Evolutionary conservation across 225 moss, liverwort and hornwort genomes (phyloP).

Genomic region (Thuidium tamariscinum): DNA sequence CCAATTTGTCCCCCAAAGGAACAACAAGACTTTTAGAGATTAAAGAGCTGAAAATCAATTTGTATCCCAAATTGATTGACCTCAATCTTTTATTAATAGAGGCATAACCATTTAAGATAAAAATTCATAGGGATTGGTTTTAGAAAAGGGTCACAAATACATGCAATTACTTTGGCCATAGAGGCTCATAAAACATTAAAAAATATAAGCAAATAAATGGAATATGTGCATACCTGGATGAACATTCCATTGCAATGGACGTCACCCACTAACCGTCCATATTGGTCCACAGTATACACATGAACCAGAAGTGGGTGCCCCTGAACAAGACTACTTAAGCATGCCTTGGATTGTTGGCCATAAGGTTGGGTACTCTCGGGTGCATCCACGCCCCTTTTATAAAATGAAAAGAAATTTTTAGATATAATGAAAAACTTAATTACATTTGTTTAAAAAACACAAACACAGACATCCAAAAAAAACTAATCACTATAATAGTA

Average conservation of each 20-base stretch:
- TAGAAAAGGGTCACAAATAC: not conserved
- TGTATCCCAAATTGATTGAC: too few relatives aligned
- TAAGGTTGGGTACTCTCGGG: constrained; percentile 30
- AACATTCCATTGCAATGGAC: constrained; percentile 36
- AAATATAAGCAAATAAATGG: not conserved
- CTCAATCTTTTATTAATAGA: not conserved
- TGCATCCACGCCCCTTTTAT: constrained; percentile 48
- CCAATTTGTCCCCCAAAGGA: too few relatives aligned
- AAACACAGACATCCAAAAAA: too few relatives aligned
- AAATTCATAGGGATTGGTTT: accelerated
- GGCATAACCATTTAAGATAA: not conserved
- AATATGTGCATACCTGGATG: constrained; percentile 3
- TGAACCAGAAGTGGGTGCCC: constrained; percentile 32
- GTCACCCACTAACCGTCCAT: constrained; percentile 45
- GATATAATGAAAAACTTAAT: not conserved
- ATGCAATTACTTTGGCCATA: not conserved
- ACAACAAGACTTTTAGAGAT: too few relatives aligned
- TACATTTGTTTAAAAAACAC: too few relatives aligned
- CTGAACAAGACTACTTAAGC: constrained; percentile 17
- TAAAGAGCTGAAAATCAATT: not conserved
- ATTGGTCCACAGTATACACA: constrained; percentile 33
- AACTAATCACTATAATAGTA: not conserved
- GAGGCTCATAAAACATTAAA: not conserved
- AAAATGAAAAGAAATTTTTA: not conserved
- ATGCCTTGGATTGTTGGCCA: constrained; percentile 30